Evolutionary conservation across 1,139 yeast species (phyloP).

Genomic region (Yamadazyma epiphylla): DNA sequence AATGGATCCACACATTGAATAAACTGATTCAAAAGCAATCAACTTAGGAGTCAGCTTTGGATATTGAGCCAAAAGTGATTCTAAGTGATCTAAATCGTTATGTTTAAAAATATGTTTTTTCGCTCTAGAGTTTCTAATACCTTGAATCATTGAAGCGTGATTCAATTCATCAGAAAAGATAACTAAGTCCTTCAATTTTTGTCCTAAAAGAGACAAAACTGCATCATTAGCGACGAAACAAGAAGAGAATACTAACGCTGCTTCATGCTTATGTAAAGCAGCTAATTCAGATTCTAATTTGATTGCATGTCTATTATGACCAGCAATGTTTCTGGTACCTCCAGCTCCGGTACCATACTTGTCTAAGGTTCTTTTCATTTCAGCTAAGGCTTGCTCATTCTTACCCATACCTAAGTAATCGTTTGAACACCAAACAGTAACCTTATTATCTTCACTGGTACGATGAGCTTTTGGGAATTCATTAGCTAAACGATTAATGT

Average conservation of each 20-base stretch:
- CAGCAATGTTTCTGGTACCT: constrained; percentile 98
- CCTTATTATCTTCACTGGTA: constrained; percentile 69
- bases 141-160: constrained; percentile 97
- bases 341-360: constrained; percentile 98
- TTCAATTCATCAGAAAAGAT: constrained; percentile 89
- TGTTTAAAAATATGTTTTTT: constrained; percentile 88
- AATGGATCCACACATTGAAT: constrained; percentile 97
- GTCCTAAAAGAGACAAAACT: constrained; percentile 86
- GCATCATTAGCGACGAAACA: constrained; percentile 98
- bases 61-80: constrained; percentile 67
- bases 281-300: constrained; percentile 84
- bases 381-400: constrained; percentile 64
- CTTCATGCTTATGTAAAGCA: constrained; percentile 89
- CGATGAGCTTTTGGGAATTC: constrained; percentile 95
- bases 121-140: constrained; percentile 87
- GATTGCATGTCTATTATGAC: constrained; percentile 88
- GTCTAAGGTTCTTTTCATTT: constrained; percentile 78
- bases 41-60: constrained; percentile 87
- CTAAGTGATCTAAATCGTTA: constrained; percentile 81
- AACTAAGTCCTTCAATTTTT: constrained; percentile 82
- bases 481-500: constrained; percentile 89
- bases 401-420: constrained; percentile 95
- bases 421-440: constrained; percentile 98
- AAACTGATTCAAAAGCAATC: constrained; percentile 95
- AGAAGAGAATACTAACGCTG: constrained; percentile 90